phyloP scores from a whole-genome alignment of 495 filamentous ascomycete species.

The Xylaria flabelliformis region DNA sequence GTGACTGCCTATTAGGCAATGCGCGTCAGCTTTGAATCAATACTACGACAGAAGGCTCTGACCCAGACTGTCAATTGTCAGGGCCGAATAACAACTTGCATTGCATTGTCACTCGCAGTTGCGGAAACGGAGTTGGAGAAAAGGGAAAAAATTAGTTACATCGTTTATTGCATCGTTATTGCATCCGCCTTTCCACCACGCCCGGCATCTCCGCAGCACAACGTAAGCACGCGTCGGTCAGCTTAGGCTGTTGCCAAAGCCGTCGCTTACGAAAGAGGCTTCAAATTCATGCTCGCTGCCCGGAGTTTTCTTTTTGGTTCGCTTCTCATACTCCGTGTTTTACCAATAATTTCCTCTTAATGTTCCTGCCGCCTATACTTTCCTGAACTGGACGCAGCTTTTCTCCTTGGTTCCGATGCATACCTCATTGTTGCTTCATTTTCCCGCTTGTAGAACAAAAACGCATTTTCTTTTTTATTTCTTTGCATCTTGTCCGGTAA shows the following conservation, averaged over 20 bases:
- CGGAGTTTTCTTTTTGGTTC: not conserved
- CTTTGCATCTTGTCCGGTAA: slow-evolving; percentile 6
- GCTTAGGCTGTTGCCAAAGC: slow-evolving; percentile 6
- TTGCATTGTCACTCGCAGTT: slow-evolving; percentile 2
- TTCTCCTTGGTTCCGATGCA: slow-evolving; percentile 1
- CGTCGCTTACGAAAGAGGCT: slow-evolving; percentile 7
- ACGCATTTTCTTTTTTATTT: not conserved
- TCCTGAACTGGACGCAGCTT: not conserved
- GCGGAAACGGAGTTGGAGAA: slow-evolving; percentile 1
- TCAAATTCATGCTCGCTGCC: not conserved
- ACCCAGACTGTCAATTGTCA: slow-evolving; percentile 1
- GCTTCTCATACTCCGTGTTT: slow-evolving; percentile 2
- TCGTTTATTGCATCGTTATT: slow-evolving; percentile 5
- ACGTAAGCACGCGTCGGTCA: slow-evolving; percentile 15
- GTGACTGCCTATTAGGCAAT: slow-evolving; percentile 46
- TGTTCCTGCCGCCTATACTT: not conserved
- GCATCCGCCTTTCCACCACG: slow-evolving; percentile 14
- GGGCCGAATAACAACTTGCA: slow-evolving; percentile 23
- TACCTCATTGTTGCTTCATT: not conserved
- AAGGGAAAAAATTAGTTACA: slow-evolving; percentile 1
- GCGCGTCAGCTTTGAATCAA: slow-evolving; percentile 1
- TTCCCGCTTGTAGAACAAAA: slow-evolving; percentile 15
- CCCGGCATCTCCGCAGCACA: slow-evolving; percentile 2
- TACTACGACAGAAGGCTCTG: slow-evolving; percentile 33
- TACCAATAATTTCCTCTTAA: slow-evolving; percentile 4